A percentile compares a stretch with the other conserved stretches of the same genome.
Conservation (phyloP, 1,139 yeast species). For the Saccharomyces pastorianus region DNA sequence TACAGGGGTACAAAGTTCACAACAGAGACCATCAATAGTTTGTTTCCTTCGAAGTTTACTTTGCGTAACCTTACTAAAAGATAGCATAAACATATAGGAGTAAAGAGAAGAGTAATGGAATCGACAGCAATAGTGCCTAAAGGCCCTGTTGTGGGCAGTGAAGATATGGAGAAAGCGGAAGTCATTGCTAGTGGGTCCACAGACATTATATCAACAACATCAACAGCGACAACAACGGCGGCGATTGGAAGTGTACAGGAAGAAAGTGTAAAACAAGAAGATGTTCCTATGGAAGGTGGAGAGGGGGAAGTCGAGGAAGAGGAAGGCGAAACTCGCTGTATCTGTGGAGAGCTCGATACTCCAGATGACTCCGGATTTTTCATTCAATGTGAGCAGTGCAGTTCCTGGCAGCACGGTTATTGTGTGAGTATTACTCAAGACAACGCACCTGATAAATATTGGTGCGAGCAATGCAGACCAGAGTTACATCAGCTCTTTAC, state of each 20-base stretch:
- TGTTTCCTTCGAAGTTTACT: background rate
- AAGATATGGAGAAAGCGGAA: background rate
- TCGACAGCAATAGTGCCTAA: background rate
- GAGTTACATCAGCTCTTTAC: constrained; percentile 57
- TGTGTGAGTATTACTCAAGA: constrained; percentile 63
- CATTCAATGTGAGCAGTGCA: constrained; percentile 80
- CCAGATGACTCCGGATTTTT: constrained; percentile 55
- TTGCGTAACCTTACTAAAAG: background rate
- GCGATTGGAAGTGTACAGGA: background rate
- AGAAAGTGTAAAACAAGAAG: background rate
- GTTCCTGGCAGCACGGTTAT: constrained; percentile 96
- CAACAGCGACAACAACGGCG: background rate
- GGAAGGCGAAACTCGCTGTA: constrained; percentile 80
- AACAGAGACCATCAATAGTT: background rate
- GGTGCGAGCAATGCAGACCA: constrained; percentile 88
- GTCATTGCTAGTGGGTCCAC: background rate
- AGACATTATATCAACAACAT: background rate
- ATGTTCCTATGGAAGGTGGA: constrained; percentile 8
- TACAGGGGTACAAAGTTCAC: background rate
- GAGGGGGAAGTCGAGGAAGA: constrained; percentile 39
- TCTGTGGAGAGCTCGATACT: constrained; percentile 61
- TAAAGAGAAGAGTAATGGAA: background rate
- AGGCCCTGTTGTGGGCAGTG: background rate
- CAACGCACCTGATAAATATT: constrained; percentile 80
- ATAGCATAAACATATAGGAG: background rate